Conservation (phyloP, 2,329 filamentous ascomycete species). For the Ophiostoma piceae region DNA sequence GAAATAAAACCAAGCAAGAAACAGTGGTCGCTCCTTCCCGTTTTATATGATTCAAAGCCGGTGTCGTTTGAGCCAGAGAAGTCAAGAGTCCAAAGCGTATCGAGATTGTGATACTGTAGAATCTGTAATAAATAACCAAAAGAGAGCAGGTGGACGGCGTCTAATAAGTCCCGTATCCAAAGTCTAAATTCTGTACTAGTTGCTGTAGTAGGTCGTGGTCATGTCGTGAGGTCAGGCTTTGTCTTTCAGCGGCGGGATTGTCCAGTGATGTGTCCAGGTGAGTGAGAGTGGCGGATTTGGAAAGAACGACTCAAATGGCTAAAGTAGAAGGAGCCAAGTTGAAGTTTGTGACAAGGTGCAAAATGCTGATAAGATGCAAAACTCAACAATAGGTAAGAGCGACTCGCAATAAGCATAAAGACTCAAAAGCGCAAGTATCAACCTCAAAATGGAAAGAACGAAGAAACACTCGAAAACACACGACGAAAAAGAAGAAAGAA, state of each 20-base stretch:
- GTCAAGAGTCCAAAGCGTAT: background rate
- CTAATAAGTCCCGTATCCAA: background rate
- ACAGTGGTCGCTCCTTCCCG: constrained; percentile 19
- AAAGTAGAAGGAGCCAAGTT: background rate
- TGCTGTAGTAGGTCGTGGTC: background rate
- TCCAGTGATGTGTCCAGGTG: constrained; percentile 22
- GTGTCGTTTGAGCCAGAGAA: background rate
- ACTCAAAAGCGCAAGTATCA: background rate
- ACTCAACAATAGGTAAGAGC: background rate
- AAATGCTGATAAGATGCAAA: background rate
- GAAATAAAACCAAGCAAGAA: background rate
- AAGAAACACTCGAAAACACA: background rate
- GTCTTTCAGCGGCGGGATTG: background rate
- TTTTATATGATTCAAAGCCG: constrained; percentile 15
- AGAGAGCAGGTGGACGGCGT: background rate
- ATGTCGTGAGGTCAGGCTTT: background rate
- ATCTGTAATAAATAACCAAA: background rate
- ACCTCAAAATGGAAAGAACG: background rate
- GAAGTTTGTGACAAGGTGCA: too few species aligned
- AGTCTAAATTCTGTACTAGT: background rate
- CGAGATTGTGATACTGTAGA: background rate
- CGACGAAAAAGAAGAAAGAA: background rate
- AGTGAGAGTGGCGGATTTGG: constrained; percentile 12
- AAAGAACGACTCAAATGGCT: constrained; percentile 15
- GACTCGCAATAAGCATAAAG: background rate